A percentile compares a stretch with the other conserved stretches of the same genome.
These are phyloP conservation scores for Coniochaeta prunicola DNA, from an alignment of 2,329 filamentous ascomycete species.

Conservation along the genomic window DNA sequence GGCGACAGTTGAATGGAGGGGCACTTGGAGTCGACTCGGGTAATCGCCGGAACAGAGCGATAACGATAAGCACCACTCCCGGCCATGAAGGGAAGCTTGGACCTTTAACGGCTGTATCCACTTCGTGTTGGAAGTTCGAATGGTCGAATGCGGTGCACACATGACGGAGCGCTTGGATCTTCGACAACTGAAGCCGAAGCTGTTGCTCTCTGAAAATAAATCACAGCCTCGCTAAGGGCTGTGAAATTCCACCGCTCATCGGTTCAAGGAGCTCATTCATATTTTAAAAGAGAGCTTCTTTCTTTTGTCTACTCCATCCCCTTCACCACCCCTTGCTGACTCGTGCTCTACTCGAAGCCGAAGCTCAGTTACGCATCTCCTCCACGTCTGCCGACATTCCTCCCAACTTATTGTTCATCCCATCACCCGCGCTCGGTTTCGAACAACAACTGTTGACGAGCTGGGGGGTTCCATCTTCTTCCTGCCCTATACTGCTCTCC, in stretches of 20 bases:
- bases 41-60: not conserved
- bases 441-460: not conserved
- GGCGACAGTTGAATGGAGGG: too few relatives aligned
- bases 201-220: not conserved
- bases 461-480: too few relatives aligned
- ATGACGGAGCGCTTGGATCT: not conserved
- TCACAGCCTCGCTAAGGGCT: not conserved
- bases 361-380: too few relatives aligned
- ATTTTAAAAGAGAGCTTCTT: too few relatives aligned
- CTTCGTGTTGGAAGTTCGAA: not conserved
- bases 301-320: too few relatives aligned
- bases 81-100: not conserved
- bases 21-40: not conserved
- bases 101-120: not conserved
- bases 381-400: not conserved
- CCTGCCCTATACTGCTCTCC: too few relatives aligned
- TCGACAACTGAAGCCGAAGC: not conserved
- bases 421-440: not conserved
- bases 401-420: not conserved
- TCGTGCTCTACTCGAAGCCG: too few relatives aligned
- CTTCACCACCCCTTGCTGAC: too few relatives aligned
- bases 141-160: not conserved
- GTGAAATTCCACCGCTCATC: too few relatives aligned
- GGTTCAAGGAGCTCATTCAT: too few relatives aligned
- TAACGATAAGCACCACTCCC: not conserved